These are phyloP conservation scores for Dioscorea alata DNA, from an alignment of 106 monocot genomes.

Conservation along the genomic window DNA sequence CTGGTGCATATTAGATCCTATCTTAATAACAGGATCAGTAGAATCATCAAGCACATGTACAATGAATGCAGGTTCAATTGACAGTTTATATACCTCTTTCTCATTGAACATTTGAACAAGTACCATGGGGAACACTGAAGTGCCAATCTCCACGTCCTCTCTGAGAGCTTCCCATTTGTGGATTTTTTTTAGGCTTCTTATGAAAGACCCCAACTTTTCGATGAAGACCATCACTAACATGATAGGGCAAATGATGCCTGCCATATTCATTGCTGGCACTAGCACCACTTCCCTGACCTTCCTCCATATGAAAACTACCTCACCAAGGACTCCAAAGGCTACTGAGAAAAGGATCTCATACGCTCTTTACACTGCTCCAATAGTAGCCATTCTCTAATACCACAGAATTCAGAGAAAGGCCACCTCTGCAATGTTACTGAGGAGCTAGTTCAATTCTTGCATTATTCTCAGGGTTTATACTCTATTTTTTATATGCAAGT, in stretches of 20 bases:
- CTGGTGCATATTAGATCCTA: neutral
- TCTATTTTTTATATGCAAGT: no score
- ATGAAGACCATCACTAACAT: conserved; percentile 39
- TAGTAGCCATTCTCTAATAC: no score
- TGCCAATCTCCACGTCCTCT: conserved; percentile 32
- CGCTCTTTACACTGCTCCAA: no score
- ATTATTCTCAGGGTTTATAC: no score
- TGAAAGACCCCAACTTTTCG: conserved; percentile 29
- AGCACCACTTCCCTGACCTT: conserved; percentile 5
- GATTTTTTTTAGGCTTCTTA: conserved; percentile 29
- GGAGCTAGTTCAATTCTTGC: no score
- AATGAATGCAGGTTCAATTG: conserved; percentile 29
- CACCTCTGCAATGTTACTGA: no score
- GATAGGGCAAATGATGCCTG: conserved; percentile 17
- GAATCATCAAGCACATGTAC: conserved; percentile 40
- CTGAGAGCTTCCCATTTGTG: conserved; percentile 34
- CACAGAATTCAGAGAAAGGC: no score
- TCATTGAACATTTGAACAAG: conserved; percentile 66
- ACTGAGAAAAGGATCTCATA: no score
- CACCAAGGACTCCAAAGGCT: neutral
- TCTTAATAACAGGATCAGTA: conserved; percentile 27
- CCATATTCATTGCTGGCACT: conserved; percentile 14
- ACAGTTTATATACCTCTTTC: conserved; percentile 33
- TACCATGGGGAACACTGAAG: conserved; percentile 35
- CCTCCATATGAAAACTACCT: conserved; percentile 4